Evolutionary conservation across 1,139 yeast genomes (phyloP), one percentile per base, ranked within the genome.

Genomic region (Magnusiomyces magnusii): DNA sequence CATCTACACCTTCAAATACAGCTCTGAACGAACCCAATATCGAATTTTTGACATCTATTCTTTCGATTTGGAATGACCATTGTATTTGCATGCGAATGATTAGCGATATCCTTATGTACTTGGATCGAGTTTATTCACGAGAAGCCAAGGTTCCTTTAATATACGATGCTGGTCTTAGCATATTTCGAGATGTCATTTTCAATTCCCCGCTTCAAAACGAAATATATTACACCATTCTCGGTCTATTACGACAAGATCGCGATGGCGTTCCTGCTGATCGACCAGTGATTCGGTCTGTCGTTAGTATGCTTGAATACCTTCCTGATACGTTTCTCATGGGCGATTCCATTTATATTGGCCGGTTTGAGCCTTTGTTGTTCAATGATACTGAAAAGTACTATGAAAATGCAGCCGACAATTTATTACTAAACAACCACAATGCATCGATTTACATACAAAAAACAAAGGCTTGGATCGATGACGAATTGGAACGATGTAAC

Each of bases 21-120:
- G 36, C 53, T 2, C 24, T 50, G 15, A 27, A 10, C 34, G 49
- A 52, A 15, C 55, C 55, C 9, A 52, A 52, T 23, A 59, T 58
- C 36, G 67, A 65, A 53, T 79, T 84, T 57, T 71, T 89, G 65
- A 75, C 75, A 50, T 71, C 72, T 7, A 73, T 86, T 2, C 75
- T 81, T 34, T 66, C 66, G 24, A 82, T 80, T 57, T 93, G 98
- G 98, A 78, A 81, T 53, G 89, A 86, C 56, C 95, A 88, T 70
- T 74, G 85, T 51, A 78, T 85, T 54, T 80, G 89, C 55, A 86
- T 91, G 86, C 79, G 87, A 64, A 84, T 88, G 77, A 81, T 92
- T 50, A 82, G 95, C 65, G 97, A 93, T 70, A 87, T 93, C 2
- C 74, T 91, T 71, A 86, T 91, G 88, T 93, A 93, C 69, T 74